These are phyloP conservation scores for Globisporangium polare DNA, from an alignment of 352 stramenopile genomes.

Conservation along the genomic window DNA sequence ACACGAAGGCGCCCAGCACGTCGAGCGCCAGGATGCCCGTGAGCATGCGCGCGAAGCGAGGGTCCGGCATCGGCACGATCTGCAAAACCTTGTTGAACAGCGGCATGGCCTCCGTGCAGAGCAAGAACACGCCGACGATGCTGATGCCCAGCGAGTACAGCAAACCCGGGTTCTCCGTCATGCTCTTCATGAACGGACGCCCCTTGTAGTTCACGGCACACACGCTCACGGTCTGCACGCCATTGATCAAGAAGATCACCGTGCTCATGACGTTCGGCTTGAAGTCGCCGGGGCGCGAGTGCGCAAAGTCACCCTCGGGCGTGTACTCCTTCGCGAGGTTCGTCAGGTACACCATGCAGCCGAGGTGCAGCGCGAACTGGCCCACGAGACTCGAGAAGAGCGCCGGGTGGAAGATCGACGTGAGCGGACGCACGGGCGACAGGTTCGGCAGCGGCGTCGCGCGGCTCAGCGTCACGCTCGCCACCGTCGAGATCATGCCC, in stretches of 20 bases:
- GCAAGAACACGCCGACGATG: slow-evolving; percentile 88
- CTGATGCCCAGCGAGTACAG: slow-evolving; percentile 88
- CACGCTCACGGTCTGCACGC: slow-evolving; percentile 95
- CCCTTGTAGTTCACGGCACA: slow-evolving; percentile 99
- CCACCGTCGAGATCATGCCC: slow-evolving; percentile 84
- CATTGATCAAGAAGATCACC: slow-evolving; percentile 97
- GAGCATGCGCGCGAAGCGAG: slow-evolving; percentile 75
- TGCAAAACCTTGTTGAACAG: slow-evolving; percentile 91
- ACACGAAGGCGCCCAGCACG: slow-evolving; percentile 82
- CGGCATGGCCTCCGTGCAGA: slow-evolving; percentile 90
- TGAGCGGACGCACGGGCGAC: slow-evolving; percentile 90
- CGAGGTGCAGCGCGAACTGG: slow-evolving; percentile 96
- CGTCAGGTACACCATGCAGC: slow-evolving; percentile 91
- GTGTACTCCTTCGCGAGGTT: slow-evolving; percentile 91
- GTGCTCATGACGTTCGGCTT: slow-evolving; percentile 98
- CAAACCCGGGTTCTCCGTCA: slow-evolving; percentile 96
- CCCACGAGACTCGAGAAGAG: slow-evolving; percentile 93
- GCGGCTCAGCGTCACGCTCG: slow-evolving; percentile 83
- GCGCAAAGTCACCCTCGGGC: slow-evolving; percentile 67
- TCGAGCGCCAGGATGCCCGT: slow-evolving; percentile 80
- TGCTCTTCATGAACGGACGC: slow-evolving; percentile 97
- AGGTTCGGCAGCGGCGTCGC: slow-evolving; percentile 94
- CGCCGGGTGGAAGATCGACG: slow-evolving; percentile 93
- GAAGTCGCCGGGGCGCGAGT: slow-evolving; percentile 90
- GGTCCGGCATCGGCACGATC: slow-evolving; percentile 90